Percentiles rank a stretch among this genome's conserved stretches.
These are phyloP conservation scores for Paraphaeosphaeria sporulosa DNA, from an alignment of 2,329 filamentous ascomycete genomes.

Conservation along the genomic window DNA sequence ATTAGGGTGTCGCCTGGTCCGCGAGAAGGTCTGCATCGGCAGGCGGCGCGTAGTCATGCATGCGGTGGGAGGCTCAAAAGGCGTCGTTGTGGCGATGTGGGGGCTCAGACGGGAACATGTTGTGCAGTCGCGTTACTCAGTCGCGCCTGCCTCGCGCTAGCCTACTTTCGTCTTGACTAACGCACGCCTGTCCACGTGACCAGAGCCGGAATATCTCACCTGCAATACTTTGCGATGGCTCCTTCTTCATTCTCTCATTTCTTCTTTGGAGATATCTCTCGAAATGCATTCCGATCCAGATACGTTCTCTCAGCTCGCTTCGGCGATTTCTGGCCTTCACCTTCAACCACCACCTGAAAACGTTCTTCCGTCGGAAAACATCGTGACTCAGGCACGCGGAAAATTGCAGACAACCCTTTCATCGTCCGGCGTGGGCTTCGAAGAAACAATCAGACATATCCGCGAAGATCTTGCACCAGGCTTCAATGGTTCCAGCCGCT, in stretches of 20 bases:
- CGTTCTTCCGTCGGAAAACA: constrained; percentile 46
- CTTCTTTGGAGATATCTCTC: neutral
- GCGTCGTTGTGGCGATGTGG: constrained; percentile 33
- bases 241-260: neutral
- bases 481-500: constrained; percentile 69
- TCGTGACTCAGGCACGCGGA: constrained; percentile 40
- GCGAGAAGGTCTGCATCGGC: constrained; percentile 27
- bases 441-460: constrained; percentile 54
- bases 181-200: constrained; percentile 38
- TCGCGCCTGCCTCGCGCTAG: constrained; percentile 23
- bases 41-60: constrained; percentile 32
- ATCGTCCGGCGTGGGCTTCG: constrained; percentile 52
- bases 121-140: constrained; percentile 33
- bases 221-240: neutral
- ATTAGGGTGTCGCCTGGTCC: constrained; percentile 48
- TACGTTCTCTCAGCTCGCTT: constrained; percentile 28
- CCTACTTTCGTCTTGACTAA: constrained; percentile 14
- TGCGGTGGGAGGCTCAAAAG: constrained; percentile 15
- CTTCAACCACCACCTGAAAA: constrained; percentile 21
- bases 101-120: constrained; percentile 17
- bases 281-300: constrained; percentile 25
- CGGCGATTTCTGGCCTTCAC: constrained; percentile 35
- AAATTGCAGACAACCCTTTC: constrained; percentile 50
- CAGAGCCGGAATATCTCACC: neutral
- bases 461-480: constrained; percentile 59